Percentiles rank a stretch among this genome's conserved stretches.
Conservation (phyloP, 2,329 filamentous ascomycete genomes). For the Aspergillus pseudoterreus region DNA sequence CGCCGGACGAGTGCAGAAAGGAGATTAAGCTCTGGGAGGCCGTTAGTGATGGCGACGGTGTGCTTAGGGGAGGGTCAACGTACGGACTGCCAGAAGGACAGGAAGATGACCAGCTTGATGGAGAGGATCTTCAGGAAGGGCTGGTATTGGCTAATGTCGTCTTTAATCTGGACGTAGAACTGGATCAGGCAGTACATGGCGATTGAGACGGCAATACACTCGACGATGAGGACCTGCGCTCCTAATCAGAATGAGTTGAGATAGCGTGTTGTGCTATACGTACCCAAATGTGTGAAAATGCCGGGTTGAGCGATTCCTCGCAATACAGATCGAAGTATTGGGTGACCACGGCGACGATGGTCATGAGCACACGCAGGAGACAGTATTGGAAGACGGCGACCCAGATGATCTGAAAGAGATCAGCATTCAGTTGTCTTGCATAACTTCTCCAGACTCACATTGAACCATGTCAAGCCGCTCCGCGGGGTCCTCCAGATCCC, state of each 20-base stretch:
- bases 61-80: slow-evolving; percentile 10
- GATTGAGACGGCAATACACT: slow-evolving; percentile 68
- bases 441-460: slow-evolving; percentile 44
- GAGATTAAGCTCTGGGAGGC: slow-evolving; percentile 52
- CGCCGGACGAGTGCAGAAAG: slow-evolving; percentile 58
- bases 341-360: slow-evolving; percentile 69
- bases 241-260: slow-evolving; percentile 4
- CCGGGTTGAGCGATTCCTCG: slow-evolving; percentile 70
- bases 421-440: background rate
- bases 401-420: slow-evolving; percentile 54
- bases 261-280: slow-evolving; percentile 25
- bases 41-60: background rate
- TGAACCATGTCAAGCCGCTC: slow-evolving; percentile 87
- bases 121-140: slow-evolving; percentile 78
- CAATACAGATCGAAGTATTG: slow-evolving; percentile 71
- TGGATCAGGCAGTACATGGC: slow-evolving; percentile 89
- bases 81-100: slow-evolving; percentile 79
- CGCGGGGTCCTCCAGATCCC: slow-evolving; percentile 70
- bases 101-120: slow-evolving; percentile 88
- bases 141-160: slow-evolving; percentile 63
- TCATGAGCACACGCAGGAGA: slow-evolving; percentile 75
- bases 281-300: slow-evolving; percentile 83
- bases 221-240: slow-evolving; percentile 60
- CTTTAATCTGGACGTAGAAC: slow-evolving; percentile 74
- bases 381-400: slow-evolving; percentile 81